Base-by-base conservation (phyloP, 2,329 filamentous ascomycete species). In the Fusarium siculi region DNA sequence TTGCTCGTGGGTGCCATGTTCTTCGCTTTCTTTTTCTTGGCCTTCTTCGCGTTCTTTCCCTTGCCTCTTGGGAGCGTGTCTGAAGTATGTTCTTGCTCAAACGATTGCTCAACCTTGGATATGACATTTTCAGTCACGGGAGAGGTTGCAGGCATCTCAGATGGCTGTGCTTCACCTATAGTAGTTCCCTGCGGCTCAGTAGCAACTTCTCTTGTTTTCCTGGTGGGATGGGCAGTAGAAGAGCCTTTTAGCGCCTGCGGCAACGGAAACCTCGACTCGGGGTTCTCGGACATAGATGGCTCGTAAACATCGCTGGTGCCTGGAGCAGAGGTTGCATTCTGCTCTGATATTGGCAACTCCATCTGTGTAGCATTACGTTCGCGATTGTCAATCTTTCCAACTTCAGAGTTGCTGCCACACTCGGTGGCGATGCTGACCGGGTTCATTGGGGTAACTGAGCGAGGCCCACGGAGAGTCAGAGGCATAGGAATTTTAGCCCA, bases 401-500 rank as follows among this genome's bases (percentile, higher is more conserved):
- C 28, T 14, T 30, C 39, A n/a, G 42, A 46, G 39, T 25, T 36
- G 16, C 23, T 46, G 16, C 30, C 49, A 49, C 30, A 19, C 36
- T 71, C 56, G 30, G 25, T 32, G 7, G 53, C 42, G 47, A 30
- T 50, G 43, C 28, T 60, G 34, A 40, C 50, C 9, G 30, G 18
- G 53, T 67, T 65, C 9, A 46, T 59, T 39, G 64, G 54, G 18
- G 66, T 67, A 28, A 61, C 23, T 21, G 54, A 49, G 28, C 66
- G 71, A 23, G 59, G n/a, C 54, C 73, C 74, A 43, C 58, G 74
- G 55, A 71, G 78, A 63, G 75, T 69, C 60, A 80, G 65, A 49
- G 81, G 81, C 79, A 81, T 78, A 43, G 78, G 68, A 70, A 82
- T 82, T 63, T 76, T 81, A 76, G 80, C 74, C 80, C 79, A 81